Base-by-base conservation (phyloP, 495 filamentous ascomycete genomes). In the Aspergillus asperescens region DNA sequence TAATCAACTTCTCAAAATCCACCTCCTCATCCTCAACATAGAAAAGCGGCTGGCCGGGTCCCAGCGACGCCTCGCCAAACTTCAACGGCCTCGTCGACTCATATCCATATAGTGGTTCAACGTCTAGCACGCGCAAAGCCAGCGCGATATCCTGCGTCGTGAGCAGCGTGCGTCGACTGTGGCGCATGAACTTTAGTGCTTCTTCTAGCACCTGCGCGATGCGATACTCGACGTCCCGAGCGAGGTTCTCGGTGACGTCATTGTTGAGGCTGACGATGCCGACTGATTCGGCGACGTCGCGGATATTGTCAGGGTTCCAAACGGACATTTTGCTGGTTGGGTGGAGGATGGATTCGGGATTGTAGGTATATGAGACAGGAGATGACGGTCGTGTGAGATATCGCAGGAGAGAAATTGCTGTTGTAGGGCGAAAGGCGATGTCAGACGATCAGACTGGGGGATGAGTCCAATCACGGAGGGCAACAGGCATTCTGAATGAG, bases 21-120 rank as follows among this genome's bases (percentile, higher is more conserved):
- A 96, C 85, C 73, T 98, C 93, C 61, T 98, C 93, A 70, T 98
- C 93, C 64, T 98, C 94, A 24, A 98, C 86, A 61, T 98, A 98
- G 75, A 88, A 98, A 12, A 98, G 76, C 32, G 92, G 90, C 66
- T 97, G 91, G n/a, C 89, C 90, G 7, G 91, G 89, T 0, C 93
- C 93, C 28, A 98, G 74, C 12, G 86, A 92, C 2, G 93, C 93
- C 70, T 97, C 93, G 22, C 94, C 94, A 61, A 92, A 98, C 31
- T 85, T 79, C 54, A 98, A 70, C 2, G 90, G 88, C 10, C 92
- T 78, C 1, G 85, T 86, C 13, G 90, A 87, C 56, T 96, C 92
- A 68, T 98, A 98, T 12, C 93, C 93, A 62, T 94, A 98, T 1
- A 98, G 75, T 2, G 93, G 93, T 63, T 97, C 93, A 12, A 95